A percentile compares a stretch with the other conserved stretches of the same genome.
phyloP scores from a whole-genome alignment of 768 basidiomycete genomes.

The Suillus clintonianus region DNA sequence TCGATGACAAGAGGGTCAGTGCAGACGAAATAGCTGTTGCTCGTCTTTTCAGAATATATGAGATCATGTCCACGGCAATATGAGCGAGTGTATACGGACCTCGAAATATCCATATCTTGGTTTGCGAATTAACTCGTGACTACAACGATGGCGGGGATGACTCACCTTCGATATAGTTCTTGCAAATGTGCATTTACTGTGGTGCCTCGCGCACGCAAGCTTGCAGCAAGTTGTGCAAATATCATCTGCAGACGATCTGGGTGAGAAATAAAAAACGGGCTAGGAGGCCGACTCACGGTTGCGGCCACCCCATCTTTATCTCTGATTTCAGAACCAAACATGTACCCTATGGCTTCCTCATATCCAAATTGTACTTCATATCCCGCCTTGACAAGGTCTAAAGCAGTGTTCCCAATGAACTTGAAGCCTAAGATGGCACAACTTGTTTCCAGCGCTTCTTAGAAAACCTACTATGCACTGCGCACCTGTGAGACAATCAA shows the following conservation, averaged over 20 bases:
- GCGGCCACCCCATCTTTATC: conserved; percentile 91
- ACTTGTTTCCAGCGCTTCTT: not conserved
- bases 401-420: conserved; percentile 83
- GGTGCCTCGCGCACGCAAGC: conserved; percentile 50
- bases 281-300: conserved; percentile 46
- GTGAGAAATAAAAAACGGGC: not conserved
- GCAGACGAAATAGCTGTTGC: conserved; percentile 83
- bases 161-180: conserved; percentile 62
- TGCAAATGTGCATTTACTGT: conserved; percentile 59
- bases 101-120: conserved; percentile 77
- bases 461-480: not conserved
- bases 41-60: conserved; percentile 48
- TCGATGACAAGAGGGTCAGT: conserved; percentile 65
- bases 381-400: conserved; percentile 63
- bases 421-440: conserved; percentile 67
- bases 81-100: conserved; percentile 35
- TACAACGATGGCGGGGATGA: not conserved
- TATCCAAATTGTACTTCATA: conserved; percentile 82
- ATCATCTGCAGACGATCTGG: conserved; percentile 43
- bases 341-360: conserved; percentile 91
- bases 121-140: conserved; percentile 4
- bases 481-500: conserved; percentile 81
- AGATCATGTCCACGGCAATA: not conserved
- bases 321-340: conserved; percentile 77
- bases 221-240: conserved; percentile 68